A percentile compares a stretch with the other conserved stretches of the same genome.
These are phyloP conservation scores for Wickerhamomyces sp. DNA, from an alignment of 1,139 yeast species.

Conservation along the genomic window DNA sequence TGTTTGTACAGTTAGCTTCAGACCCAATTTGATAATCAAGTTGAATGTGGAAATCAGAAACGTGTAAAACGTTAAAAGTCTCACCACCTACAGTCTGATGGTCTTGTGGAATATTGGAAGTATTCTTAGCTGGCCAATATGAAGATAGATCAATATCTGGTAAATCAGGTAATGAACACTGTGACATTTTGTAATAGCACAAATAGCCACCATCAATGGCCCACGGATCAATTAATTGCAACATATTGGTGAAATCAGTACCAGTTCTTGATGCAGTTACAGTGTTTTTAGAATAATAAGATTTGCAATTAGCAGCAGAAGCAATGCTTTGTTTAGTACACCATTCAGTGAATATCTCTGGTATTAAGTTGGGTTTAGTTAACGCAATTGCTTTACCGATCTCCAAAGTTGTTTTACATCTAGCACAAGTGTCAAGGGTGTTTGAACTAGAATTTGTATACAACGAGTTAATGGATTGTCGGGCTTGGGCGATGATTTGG, in stretches of 20 bases:
- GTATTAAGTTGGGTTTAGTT: constrained; percentile 39
- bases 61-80: constrained; percentile 59
- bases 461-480: constrained; percentile 10
- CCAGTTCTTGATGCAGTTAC: constrained; percentile 32
- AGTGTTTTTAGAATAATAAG: constrained; percentile 31
- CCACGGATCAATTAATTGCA: constrained; percentile 43
- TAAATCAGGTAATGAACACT: constrained; percentile 38
- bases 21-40: constrained; percentile 52
- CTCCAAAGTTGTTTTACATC: constrained; percentile 25
- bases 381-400: constrained; percentile 39
- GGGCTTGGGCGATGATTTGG: constrained; percentile 10
- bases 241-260: constrained; percentile 43
- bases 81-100: constrained; percentile 22
- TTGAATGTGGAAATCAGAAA: constrained; percentile 62
- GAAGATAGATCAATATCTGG: constrained; percentile 38
- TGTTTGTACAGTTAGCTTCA: constrained; percentile 55
- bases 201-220: constrained; percentile 49
- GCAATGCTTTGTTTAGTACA: constrained; percentile 29
- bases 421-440: constrained; percentile 9
- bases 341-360: constrained; percentile 39
- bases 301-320: constrained; percentile 27
- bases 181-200: constrained; percentile 44
- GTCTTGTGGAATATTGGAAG: neutral
- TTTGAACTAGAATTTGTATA: constrained; percentile 12
- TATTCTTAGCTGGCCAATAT: constrained; percentile 39